These are phyloP conservation scores for Myriangium duriaei DNA, from an alignment of 2,329 filamentous ascomycete species.

Conservation along the genomic window DNA sequence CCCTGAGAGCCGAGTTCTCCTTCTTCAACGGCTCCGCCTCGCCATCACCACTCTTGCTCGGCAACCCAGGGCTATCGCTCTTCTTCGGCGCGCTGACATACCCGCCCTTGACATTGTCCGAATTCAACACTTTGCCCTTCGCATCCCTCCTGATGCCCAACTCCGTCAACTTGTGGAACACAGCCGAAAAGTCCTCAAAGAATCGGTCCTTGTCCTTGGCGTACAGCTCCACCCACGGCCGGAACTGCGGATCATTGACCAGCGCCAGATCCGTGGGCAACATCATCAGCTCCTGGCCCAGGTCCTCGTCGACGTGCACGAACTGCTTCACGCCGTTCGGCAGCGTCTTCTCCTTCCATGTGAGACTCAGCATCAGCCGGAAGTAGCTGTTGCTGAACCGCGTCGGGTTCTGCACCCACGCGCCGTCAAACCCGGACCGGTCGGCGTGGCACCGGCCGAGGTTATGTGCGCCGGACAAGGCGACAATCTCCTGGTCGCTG, in stretches of 20 bases:
- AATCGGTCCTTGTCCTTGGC: constrained; percentile 49
- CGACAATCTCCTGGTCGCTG: constrained; percentile 48
- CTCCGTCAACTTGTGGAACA: constrained; percentile 49
- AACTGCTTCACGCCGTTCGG: constrained; percentile 44
- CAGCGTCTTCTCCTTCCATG: constrained; percentile 44
- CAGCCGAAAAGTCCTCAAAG: constrained; percentile 47
- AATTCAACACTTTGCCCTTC: constrained; percentile 40
- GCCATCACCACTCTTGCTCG: constrained; percentile 24
- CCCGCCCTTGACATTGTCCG: constrained; percentile 45
- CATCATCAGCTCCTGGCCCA: constrained; percentile 51
- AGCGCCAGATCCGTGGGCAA: constrained; percentile 51
- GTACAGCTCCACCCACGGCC: constrained; percentile 45
- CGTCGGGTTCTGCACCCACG: constrained; percentile 41
- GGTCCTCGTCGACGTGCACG: constrained; percentile 46
- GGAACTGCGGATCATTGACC: constrained; percentile 40
- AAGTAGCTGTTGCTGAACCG: constrained; percentile 48
- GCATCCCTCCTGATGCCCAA: constrained; percentile 46
- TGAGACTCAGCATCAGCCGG: constrained; percentile 37
- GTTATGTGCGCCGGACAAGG: constrained; percentile 43
- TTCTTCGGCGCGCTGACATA: constrained; percentile 47
- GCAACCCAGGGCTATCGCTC: constrained; percentile 28
- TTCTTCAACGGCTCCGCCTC: constrained; percentile 31
- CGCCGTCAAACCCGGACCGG: constrained; percentile 44
- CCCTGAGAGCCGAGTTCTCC: constrained; percentile 26
- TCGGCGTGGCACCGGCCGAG: constrained; percentile 44